A percentile compares a stretch with the other conserved stretches of the same genome.
Evolutionary conservation across 495 filamentous ascomycete species (phyloP).

Genomic region (Mytilinidion resinicola): DNA sequence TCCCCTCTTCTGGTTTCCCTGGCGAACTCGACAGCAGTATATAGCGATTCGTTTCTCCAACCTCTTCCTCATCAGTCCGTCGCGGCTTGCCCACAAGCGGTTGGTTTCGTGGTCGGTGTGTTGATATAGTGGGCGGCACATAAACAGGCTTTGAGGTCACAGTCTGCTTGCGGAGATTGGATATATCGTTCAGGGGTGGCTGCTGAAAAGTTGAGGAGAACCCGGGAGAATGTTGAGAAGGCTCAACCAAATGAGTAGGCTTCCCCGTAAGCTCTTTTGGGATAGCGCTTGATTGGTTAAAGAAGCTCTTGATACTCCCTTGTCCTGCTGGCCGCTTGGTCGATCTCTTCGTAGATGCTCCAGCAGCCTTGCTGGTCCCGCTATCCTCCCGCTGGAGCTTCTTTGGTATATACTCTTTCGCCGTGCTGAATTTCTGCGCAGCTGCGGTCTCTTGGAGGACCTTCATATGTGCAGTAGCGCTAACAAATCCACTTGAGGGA

Average conservation of each 20-base stretch:
- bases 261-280: not conserved
- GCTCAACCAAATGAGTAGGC: not conserved
- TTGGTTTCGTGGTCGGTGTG: slow-evolving; percentile 26
- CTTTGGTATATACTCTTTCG: not conserved
- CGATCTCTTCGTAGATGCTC: slow-evolving; percentile 15
- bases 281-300: slow-evolving; percentile 28
- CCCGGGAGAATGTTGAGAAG: not conserved
- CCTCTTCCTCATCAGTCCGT: slow-evolving; percentile 3
- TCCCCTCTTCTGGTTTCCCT: slow-evolving; percentile 18
- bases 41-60: slow-evolving; percentile 27
- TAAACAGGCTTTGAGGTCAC: slow-evolving; percentile 1
- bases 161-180: slow-evolving; percentile 13
- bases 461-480: slow-evolving; percentile 21
- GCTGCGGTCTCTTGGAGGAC: slow-evolving; percentile 23
- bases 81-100: slow-evolving; percentile 22
- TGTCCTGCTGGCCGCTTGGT: slow-evolving; percentile 39
- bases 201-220: not conserved
- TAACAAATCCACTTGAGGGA: slow-evolving; percentile 29
- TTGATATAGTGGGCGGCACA: slow-evolving; percentile 9
- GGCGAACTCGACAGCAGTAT: slow-evolving; percentile 45
- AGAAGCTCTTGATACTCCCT: slow-evolving; percentile 44
- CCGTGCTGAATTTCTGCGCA: slow-evolving; percentile 1
- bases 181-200: slow-evolving; percentile 20
- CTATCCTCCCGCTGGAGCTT: slow-evolving; percentile 8
- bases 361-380: not conserved